Percentiles rank a stretch among this genome's conserved stretches.
These are phyloP conservation scores for Sambucus nigra DNA, from an alignment of 129 eudicot genomes.

Conservation along the genomic window DNA sequence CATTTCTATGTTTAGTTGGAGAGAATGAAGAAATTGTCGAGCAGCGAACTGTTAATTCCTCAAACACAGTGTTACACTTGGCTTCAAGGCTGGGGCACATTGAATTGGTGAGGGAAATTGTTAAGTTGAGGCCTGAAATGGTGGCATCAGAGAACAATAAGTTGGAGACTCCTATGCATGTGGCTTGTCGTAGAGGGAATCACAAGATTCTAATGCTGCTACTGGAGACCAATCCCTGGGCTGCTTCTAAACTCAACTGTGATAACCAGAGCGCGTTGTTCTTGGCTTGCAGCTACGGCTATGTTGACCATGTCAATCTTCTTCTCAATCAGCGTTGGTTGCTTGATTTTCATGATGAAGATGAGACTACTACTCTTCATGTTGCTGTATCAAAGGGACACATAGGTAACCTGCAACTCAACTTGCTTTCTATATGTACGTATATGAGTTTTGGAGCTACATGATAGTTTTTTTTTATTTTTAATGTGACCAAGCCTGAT, in stretches of 20 bases:
- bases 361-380: conserved; percentile 34
- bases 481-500: no score
- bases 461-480: no score
- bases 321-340: conserved; percentile 27
- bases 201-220: conserved; percentile 22
- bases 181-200: conserved; percentile 51
- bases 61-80: conserved; percentile 38
- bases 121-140: conserved; percentile 29
- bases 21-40: no score
- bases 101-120: conserved; percentile 24
- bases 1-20: no score
- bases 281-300: conserved; percentile 43
- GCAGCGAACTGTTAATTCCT: conserved; percentile 9
- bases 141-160: conserved; percentile 30
- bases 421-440: no score
- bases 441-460: no score
- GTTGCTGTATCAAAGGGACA: conserved; percentile 52
- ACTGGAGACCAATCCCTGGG: conserved; percentile 18
- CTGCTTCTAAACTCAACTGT: conserved; percentile 31
- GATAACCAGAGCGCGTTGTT: conserved; percentile 41
- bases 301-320: conserved; percentile 33
- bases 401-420: no score
- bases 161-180: conserved; percentile 42
- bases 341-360: conserved; percentile 39
- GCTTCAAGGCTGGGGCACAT: conserved; percentile 50